These are phyloP conservation scores for Cladobotryum mycophilum DNA, from an alignment of 2,329 filamentous ascomycete species.

Conservation along the genomic window DNA sequence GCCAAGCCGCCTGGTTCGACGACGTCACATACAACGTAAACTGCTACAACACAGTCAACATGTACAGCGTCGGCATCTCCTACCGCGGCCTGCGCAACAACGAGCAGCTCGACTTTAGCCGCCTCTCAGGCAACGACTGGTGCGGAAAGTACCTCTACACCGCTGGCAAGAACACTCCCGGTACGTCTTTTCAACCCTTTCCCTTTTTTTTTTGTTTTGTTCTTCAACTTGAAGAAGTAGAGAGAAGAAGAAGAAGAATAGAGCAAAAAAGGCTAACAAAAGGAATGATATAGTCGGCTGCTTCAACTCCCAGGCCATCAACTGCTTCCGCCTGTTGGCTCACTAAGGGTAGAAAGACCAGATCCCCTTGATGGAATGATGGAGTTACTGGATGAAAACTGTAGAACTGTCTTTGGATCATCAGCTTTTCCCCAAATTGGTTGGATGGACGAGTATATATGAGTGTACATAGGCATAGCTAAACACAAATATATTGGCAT, in stretches of 20 bases:
- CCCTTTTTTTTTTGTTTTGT: neutral
- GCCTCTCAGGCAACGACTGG: conserved; percentile 10
- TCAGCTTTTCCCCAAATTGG: too few relatives aligned
- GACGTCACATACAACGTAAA: conserved; percentile 14
- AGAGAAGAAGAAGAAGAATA: neutral
- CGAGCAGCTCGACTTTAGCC: conserved; percentile 16
- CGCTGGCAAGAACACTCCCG: conserved; percentile 1
- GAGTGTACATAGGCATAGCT: too few relatives aligned
- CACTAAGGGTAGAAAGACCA: neutral
- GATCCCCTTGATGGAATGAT: too few relatives aligned
- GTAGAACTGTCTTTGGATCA: too few relatives aligned
- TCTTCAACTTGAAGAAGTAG: neutral
- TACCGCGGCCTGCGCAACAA: conserved; percentile 14
- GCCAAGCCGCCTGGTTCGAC: conserved; percentile 13
- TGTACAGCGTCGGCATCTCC: conserved; percentile 16
- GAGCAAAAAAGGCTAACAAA: neutral
- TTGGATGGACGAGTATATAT: too few relatives aligned
- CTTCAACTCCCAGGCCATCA: conserved; percentile 12
- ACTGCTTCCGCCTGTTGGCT: conserved; percentile 26
- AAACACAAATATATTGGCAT: too few relatives aligned
- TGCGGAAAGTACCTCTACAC: conserved; percentile 13
- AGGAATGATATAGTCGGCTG: conserved; percentile 9
- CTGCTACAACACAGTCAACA: conserved; percentile 9
- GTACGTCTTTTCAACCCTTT: neutral
- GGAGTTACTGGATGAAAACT: too few relatives aligned